These are phyloP conservation scores for Penicillium psychrofluorescens DNA, from an alignment of 495 filamentous ascomycete genomes.

Conservation along the genomic window DNA sequence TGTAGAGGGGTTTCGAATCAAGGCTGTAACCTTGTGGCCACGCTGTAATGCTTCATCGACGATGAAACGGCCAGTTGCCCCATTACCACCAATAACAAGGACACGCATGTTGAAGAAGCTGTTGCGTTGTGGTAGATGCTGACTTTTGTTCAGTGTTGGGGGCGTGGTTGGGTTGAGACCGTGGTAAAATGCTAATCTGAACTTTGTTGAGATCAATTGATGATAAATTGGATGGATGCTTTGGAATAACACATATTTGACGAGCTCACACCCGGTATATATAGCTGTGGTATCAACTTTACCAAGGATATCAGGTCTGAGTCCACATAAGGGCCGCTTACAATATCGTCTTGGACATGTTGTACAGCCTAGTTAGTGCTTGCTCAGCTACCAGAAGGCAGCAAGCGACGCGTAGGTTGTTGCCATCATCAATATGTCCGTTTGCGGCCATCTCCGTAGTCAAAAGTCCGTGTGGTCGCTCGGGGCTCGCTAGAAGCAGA, in stretches of 20 bases:
- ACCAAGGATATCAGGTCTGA: too few species aligned
- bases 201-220: conserved; percentile 1
- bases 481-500: too few species aligned
- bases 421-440: too few species aligned
- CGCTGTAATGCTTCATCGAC: conserved; percentile 32
- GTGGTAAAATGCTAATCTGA: not conserved
- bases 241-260: not conserved
- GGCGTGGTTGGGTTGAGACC: not conserved
- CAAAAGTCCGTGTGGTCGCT: too few species aligned
- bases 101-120: conserved; percentile 27
- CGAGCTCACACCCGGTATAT: not conserved
- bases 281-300: not conserved
- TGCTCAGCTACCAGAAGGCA: too few species aligned
- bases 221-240: not conserved
- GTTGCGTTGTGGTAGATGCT: conserved; percentile 2
- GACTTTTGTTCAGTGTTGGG: not conserved
- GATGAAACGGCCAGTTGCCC: conserved; percentile 34
- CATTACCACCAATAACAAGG: conserved; percentile 36
- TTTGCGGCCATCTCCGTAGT: too few species aligned
- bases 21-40: conserved; percentile 32
- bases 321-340: too few species aligned
- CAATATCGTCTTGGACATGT: too few species aligned
- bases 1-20: conserved; percentile 29
- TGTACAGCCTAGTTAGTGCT: too few species aligned
- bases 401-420: too few species aligned